Evolutionary conservation across 2,329 filamentous ascomycete species (phyloP), one percentile per base, ranked within the genome.

Genomic region (Aspergillus thermomutatus): DNA sequence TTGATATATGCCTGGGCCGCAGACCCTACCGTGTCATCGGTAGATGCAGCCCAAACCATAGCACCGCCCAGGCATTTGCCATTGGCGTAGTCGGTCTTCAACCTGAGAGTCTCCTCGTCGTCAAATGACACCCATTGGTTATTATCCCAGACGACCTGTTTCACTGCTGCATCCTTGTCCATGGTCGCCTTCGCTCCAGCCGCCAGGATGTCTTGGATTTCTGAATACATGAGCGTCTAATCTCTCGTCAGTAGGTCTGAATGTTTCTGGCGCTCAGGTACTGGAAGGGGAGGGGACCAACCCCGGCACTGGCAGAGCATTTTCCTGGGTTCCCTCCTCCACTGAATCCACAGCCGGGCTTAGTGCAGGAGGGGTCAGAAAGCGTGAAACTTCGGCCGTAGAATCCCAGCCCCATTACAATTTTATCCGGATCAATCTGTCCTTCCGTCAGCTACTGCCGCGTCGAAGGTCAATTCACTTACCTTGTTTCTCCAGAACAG

Each of bases 381-480:
- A 40, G 34, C 11, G 75, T 81, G 49, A 76, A 81, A 0, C 74
- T 72, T 3, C 79, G 69, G 0, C 77, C 78, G 50, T 82, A 82
- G 43, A 70, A 72, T 2, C 77, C 77, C 0, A 81, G 54, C 0
- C 80, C 80, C 1, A 83, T 62, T 54, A 79, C 79, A 37, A 82
- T 63, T 58, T 82, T 79, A 3, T 51, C 47, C 0, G 75, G 71
- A 45, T 75, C 58, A 0, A 82, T 52, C 1, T 69, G 68, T 27
- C 26, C 6, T 27, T 27, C 7, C 14, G 1, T 14, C 11, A n/a
- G 34, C n/a, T 40, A 40, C 11, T 40, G 11, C 11, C 4, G 34
- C 14, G 4, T 40, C n/a, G 34, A 14, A 7, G 34, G 5, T 40
- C n/a, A n/a, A 40, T 14, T 14, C 11, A 40, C 34, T 40, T 40